A percentile compares a stretch with the other conserved stretches of the same genome.
Conservation (phyloP, 2,329 filamentous ascomycete species). For the Chaetomium sp. region DNA sequence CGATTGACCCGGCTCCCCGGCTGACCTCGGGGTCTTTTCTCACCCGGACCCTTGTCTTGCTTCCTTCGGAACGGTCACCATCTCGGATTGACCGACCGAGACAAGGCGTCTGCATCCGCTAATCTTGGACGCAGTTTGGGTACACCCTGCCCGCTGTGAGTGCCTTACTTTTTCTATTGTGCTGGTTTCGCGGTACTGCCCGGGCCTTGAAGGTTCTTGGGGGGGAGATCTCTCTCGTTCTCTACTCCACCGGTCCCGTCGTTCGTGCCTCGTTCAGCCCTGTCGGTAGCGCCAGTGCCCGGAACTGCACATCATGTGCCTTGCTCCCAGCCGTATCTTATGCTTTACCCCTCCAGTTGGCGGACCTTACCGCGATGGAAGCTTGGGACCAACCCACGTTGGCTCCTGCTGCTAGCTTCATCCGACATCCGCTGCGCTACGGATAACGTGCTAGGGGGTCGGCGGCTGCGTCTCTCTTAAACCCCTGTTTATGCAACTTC, state of each 20-base stretch:
- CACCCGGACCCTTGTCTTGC: neutral
- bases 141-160: no score
- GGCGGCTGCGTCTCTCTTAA: neutral
- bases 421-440: neutral
- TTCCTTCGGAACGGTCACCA: no score
- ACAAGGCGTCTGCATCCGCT: no score
- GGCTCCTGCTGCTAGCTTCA: no score
- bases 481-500: conserved; percentile 8
- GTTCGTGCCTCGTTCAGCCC: neutral
- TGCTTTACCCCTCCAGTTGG: conserved; percentile 15
- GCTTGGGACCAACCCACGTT: no score
- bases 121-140: no score
- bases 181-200: no score
- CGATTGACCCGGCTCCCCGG: neutral
- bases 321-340: neutral
- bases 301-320: conserved; percentile 1
- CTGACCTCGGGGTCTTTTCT: neutral
- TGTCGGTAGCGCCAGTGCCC: neutral
- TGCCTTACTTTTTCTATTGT: no score
- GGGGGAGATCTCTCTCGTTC: neutral
- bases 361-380: neutral
- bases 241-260: conserved; percentile 5
- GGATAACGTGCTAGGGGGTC: neutral
- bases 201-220: no score
- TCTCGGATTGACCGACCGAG: no score